Conservation (phyloP, 2,329 filamentous ascomycete species). For the Cladophialophora bantiana region DNA sequence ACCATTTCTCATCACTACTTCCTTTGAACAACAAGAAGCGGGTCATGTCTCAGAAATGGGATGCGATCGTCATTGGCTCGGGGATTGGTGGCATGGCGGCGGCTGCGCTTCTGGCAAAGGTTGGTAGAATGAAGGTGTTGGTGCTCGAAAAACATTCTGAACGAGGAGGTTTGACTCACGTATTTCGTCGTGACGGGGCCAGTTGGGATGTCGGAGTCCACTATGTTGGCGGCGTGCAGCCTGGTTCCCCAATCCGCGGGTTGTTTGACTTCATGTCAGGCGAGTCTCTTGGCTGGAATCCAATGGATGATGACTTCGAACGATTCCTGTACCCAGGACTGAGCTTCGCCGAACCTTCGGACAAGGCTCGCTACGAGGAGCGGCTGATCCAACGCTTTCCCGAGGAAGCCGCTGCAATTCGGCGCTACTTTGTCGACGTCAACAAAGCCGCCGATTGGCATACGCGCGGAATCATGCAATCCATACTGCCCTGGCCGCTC, state of each 20-base stretch:
- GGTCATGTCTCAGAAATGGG: not conserved
- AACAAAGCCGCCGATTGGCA: not conserved
- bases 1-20: not conserved
- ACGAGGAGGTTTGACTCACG: not conserved
- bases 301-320: not conserved
- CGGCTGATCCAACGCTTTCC: not conserved
- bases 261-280: not conserved
- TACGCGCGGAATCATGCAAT: not conserved
- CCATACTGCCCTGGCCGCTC: not conserved
- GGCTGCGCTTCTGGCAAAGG: not conserved
- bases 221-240: not conserved
- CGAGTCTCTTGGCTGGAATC: not conserved
- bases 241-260: not conserved
- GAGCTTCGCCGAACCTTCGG: not conserved
- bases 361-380: not conserved
- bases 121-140: not conserved
- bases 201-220: not conserved
- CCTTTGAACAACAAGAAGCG: not conserved
- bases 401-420: not conserved
- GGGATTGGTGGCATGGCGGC: not conserved
- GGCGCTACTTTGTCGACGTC: not conserved
- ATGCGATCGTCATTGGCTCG: not conserved
- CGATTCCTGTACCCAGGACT: not conserved
- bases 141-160: slow-evolving; percentile 2
- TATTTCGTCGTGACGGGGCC: not conserved